Evolutionary conservation across 768 basidiomycete genomes (phyloP), one percentile per base, ranked within the genome.

Genomic region (Lentinula sp.): DNA sequence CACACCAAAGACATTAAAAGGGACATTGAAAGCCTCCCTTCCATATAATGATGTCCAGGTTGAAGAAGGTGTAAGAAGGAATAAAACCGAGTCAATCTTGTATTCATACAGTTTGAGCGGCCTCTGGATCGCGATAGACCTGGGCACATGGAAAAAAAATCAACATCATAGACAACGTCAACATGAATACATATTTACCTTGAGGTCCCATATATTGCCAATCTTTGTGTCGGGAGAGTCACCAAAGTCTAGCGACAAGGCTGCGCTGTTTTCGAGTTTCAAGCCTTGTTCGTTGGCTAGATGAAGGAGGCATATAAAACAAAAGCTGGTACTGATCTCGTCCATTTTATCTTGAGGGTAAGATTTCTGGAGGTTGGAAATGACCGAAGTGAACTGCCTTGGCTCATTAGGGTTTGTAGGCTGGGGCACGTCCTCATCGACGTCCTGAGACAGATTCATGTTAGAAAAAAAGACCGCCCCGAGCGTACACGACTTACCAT

Each of bases 291-390:
- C 97, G 70, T 99, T 98, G 16, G 96, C 96, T 48, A 98, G 75
- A 76, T 98, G 97, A 16, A 99, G 77, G 28, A 98, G 77, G 69
- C 97, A 98, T 71, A 98, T 99, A 78, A 98, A 99, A 72, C 96
- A 98, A 85, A 96, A 98, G 65, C 93, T 96, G 15, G 97, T 98
- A 71, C 95, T 97, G 70, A 98, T 97, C 65, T 99, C 97, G 43
- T 89, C 89, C 89, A 98, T 91, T 78, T 96, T 98, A 46, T 98
- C 95, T 61, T 76, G 76, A 0, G 96, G 94, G 72, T 98, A 98
- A 5, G 89, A 84, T 56, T 76, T 80, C 65, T 91, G 86, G 37
- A 99, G 80, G 16, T 86, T 86, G 1, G 86, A 81, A 65, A 98
- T 91, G 64, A 98, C 95, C 59, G 85, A 82, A 60, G 84, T 84